Percentiles rank a stretch among this genome's conserved stretches.
Evolutionary conservation across 108 stramenopile genomes (phyloP).

Genomic region (Nitzschia palea): DNA sequence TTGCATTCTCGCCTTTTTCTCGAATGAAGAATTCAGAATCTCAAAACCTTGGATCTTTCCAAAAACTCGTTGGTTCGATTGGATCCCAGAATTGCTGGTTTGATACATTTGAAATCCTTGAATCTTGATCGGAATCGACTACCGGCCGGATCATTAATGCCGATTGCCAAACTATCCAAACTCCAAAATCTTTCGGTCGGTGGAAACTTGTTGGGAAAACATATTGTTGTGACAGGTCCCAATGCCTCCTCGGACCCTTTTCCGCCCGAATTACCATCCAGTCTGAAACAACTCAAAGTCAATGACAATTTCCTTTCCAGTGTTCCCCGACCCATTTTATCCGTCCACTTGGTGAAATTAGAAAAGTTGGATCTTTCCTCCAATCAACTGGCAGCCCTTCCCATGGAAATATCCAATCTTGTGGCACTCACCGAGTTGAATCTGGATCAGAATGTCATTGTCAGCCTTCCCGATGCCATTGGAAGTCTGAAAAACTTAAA

Average conservation of each 20-base stretch:
- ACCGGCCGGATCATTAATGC: slow-evolving; percentile 38
- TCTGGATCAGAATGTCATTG: slow-evolving; percentile 73
- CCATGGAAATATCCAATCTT: slow-evolving; percentile 57
- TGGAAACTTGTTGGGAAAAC: slow-evolving; percentile 60
- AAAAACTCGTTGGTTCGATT: slow-evolving; percentile 57
- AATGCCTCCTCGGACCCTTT: not conserved
- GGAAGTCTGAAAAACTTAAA: slow-evolving; percentile 71
- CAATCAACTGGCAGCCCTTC: slow-evolving; percentile 67
- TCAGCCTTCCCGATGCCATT: slow-evolving; percentile 56
- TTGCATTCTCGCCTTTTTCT: slow-evolving; percentile 5
- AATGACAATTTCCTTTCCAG: slow-evolving; percentile 51
- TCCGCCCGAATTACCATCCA: slow-evolving; percentile 47
- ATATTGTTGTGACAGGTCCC: not conserved
- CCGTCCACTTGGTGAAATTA: slow-evolving; percentile 36
- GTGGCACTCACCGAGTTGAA: slow-evolving; percentile 63
- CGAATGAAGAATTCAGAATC: slow-evolving; percentile 46
- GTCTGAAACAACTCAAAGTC: slow-evolving; percentile 64
- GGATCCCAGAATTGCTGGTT: slow-evolving; percentile 35
- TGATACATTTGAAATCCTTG: slow-evolving; percentile 72
- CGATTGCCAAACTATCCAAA: slow-evolving; percentile 57
- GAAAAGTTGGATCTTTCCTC: slow-evolving; percentile 71
- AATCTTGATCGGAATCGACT: slow-evolving; percentile 77
- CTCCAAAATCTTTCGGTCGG: slow-evolving; percentile 69
- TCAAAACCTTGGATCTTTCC: slow-evolving; percentile 77
- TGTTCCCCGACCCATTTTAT: slow-evolving; percentile 46